These are phyloP conservation scores for Termitomyces sp. DNA, from an alignment of 768 basidiomycete species.

Conservation along the genomic window DNA sequence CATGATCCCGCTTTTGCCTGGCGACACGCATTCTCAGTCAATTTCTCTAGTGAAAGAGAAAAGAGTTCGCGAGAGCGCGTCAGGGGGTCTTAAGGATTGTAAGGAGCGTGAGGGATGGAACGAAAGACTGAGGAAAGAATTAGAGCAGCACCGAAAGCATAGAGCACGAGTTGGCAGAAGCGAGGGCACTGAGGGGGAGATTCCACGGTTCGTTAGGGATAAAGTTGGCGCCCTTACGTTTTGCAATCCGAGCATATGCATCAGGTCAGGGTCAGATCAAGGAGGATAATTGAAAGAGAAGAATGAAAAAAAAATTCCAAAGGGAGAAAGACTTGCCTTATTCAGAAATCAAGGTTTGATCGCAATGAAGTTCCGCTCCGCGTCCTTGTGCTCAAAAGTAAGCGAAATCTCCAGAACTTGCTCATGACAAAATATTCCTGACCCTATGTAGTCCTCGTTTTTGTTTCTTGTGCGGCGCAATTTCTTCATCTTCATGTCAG, in stretches of 20 bases:
- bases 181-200: neutral
- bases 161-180: neutral
- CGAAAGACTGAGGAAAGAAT: neutral
- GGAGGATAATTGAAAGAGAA: neutral
- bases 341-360: constrained; percentile 1
- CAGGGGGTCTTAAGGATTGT: neutral
- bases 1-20: constrained; percentile 3
- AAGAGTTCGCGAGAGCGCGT: neutral
- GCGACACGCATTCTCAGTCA: constrained; percentile 8
- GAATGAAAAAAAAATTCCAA: neutral
- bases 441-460: too few species aligned
- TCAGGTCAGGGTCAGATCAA: neutral
- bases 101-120: constrained; percentile 17
- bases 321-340: constrained; percentile 3
- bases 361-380: constrained; percentile 4
- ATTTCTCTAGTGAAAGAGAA: neutral
- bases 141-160: neutral
- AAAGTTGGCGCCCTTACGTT: constrained; percentile 7
- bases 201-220: constrained; percentile 1
- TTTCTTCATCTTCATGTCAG: neutral
- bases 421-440: too few species aligned
- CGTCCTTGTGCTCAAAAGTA: neutral
- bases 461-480: neutral
- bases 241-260: neutral
- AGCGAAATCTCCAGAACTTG: neutral